phyloP scores from a whole-genome alignment of 805 yeast genomes.

The Kuraishia ogatae region DNA sequence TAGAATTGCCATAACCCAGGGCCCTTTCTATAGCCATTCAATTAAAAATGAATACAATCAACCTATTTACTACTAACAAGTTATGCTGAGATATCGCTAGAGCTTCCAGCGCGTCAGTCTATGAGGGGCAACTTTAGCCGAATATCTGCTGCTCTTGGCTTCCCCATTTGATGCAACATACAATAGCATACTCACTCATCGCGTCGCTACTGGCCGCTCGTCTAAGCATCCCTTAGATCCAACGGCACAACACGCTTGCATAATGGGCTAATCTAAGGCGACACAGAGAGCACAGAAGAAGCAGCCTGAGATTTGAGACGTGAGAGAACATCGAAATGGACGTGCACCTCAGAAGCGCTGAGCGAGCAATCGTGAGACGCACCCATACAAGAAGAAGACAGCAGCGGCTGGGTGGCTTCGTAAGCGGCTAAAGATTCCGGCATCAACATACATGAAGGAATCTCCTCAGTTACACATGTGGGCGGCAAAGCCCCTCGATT shows the following conservation, averaged over 20 bases:
- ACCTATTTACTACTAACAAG: no score
- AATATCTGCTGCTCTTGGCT: neutral
- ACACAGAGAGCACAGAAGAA: neutral
- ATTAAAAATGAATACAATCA: no score
- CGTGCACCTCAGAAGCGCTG: neutral
- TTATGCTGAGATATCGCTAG: no score
- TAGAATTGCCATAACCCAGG: no score
- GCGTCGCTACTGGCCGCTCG: neutral
- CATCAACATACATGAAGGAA: neutral
- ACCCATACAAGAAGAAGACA: neutral
- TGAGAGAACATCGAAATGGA: neutral
- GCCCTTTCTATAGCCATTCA: no score
- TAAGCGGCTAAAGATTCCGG: neutral
- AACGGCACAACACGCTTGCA: neutral
- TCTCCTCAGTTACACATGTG: neutral
- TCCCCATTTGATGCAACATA: neutral
- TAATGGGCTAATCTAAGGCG: neutral
- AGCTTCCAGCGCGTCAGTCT: no score
- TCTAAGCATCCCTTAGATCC: neutral
- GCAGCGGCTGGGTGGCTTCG: neutral
- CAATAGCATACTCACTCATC: neutral
- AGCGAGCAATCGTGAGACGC: neutral
- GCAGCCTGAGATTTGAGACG: neutral
- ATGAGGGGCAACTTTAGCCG: neutral
- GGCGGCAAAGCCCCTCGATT: neutral